phyloP scores from a whole-genome alignment of 108 stramenopile genomes.

The Cyclostephanos tholiformis region DNA sequence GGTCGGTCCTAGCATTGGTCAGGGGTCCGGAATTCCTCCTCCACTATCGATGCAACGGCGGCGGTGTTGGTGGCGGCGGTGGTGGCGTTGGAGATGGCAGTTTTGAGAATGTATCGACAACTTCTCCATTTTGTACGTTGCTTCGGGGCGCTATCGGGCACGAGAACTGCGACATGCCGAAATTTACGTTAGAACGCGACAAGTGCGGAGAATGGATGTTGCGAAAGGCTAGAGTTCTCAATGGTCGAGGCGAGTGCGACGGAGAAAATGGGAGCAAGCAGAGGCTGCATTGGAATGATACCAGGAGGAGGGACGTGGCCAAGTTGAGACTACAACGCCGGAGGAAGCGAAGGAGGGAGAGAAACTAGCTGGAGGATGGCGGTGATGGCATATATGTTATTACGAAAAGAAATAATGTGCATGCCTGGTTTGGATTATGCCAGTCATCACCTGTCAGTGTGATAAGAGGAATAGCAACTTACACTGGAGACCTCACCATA shows the following conservation, averaged over 20 bases:
- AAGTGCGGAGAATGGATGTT: conserved; percentile 25
- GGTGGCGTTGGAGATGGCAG: background rate
- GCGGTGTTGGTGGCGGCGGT: conserved; percentile 3
- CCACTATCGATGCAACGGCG: conserved; percentile 27
- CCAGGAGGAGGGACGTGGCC: conserved; percentile 25
- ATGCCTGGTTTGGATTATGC: too few species aligned
- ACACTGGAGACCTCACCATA: too few species aligned
- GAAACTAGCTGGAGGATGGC: background rate
- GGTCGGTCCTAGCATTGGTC: conserved; percentile 49
- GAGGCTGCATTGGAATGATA: conserved; percentile 40
- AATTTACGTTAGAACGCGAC: conserved; percentile 56
- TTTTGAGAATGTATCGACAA: conserved; percentile 19
- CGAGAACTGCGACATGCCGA: conserved; percentile 53
- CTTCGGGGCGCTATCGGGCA: conserved; percentile 17
- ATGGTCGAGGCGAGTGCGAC: background rate
- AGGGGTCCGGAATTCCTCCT: conserved; percentile 58
- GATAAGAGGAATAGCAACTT: too few species aligned
- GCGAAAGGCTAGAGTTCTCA: conserved; percentile 31
- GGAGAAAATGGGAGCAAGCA: conserved; percentile 7
- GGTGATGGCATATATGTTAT: background rate
- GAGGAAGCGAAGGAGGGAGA: conserved; percentile 27
- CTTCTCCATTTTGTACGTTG: conserved; percentile 15
- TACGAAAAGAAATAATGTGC: too few species aligned
- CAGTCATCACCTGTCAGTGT: too few species aligned
- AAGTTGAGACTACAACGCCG: conserved; percentile 27